Percentiles rank a stretch among this genome's conserved stretches.
phyloP scores from a whole-genome alignment of 306 rosid genomes.

The Chamaecrista fasciculata region DNA sequence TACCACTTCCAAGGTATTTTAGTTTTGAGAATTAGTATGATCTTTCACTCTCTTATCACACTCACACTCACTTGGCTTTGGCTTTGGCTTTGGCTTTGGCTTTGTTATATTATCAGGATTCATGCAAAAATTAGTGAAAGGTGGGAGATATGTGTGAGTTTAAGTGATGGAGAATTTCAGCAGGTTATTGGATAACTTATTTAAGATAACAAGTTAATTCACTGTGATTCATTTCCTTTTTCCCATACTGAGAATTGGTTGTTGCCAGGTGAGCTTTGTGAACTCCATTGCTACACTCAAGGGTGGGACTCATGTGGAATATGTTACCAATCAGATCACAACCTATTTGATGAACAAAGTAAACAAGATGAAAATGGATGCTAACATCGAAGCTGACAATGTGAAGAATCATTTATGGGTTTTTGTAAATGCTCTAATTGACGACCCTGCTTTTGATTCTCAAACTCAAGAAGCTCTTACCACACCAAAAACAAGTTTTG shows the following conservation, averaged over 20 bases:
- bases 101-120: conserved; percentile 40
- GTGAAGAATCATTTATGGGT: conserved; percentile 95
- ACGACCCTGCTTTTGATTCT: conserved; percentile 95
- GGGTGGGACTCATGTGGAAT: conserved; percentile 96
- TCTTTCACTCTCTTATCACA: background rate
- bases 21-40: background rate
- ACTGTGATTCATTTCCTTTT: background rate
- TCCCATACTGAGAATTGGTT: conserved; percentile 14
- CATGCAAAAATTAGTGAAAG: conserved; percentile 72
- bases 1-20: conserved; percentile 61
- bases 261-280: conserved; percentile 83
- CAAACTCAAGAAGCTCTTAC: conserved; percentile 95
- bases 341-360: conserved; percentile 70
- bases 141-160: conserved; percentile 87
- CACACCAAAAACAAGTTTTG: conserved; percentile 74
- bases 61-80: too few species aligned
- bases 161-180: conserved; percentile 93
- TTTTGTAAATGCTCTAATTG: conserved; percentile 89
- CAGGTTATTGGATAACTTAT: conserved; percentile 53
- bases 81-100: too few species aligned
- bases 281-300: conserved; percentile 80
- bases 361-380: conserved; percentile 88
- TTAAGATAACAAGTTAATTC: background rate
- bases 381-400: conserved; percentile 83
- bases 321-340: conserved; percentile 77